Evolutionary conservation across 2,329 filamentous ascomycete genomes (phyloP).

Genomic region (Trichophyton mentagrophytes): DNA sequence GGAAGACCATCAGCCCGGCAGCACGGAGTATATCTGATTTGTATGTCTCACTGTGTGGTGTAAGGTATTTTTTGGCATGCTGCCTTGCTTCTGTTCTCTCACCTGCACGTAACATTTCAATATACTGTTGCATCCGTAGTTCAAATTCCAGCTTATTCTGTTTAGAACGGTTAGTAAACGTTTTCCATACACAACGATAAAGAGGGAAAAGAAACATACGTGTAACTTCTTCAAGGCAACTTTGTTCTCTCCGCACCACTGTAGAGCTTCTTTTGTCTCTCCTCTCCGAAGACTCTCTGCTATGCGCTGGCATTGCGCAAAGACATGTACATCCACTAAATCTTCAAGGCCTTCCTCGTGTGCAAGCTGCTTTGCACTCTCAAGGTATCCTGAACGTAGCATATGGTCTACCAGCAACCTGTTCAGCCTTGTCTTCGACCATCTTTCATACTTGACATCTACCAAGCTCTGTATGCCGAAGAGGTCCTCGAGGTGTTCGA

Average conservation of each 20-base stretch:
- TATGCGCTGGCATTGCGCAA: slow-evolving; percentile 68
- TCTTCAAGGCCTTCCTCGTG: slow-evolving; percentile 62
- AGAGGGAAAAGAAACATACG: slow-evolving; percentile 34
- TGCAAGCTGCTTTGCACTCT: slow-evolving; percentile 64
- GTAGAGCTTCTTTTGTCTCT: slow-evolving; percentile 64
- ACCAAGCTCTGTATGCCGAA: slow-evolving; percentile 68
- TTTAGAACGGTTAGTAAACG: neutral
- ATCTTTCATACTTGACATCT: slow-evolving; percentile 86
- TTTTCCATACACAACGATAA: neutral
- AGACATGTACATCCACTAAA: slow-evolving; percentile 79
- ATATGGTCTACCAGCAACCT: slow-evolving; percentile 86
- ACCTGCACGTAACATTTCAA: slow-evolving; percentile 67
- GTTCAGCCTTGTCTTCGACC: slow-evolving; percentile 71
- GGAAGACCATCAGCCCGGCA: slow-evolving; percentile 67
- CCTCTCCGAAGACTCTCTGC: slow-evolving; percentile 57
- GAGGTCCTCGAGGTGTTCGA: slow-evolving; percentile 68
- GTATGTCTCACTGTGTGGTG: slow-evolving; percentile 56
- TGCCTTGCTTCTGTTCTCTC: slow-evolving; percentile 57
- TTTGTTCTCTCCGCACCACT: slow-evolving; percentile 90
- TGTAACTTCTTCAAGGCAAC: slow-evolving; percentile 80
- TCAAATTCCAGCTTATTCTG: slow-evolving; percentile 82
- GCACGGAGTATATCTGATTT: slow-evolving; percentile 57
- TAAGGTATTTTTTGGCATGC: slow-evolving; percentile 72
- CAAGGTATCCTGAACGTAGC: slow-evolving; percentile 66
- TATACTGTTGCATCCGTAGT: slow-evolving; percentile 85